Evolutionary conservation across 176 grass and related monocot species (phyloP).

Genomic region (Echinochloa phyllopogon): DNA sequence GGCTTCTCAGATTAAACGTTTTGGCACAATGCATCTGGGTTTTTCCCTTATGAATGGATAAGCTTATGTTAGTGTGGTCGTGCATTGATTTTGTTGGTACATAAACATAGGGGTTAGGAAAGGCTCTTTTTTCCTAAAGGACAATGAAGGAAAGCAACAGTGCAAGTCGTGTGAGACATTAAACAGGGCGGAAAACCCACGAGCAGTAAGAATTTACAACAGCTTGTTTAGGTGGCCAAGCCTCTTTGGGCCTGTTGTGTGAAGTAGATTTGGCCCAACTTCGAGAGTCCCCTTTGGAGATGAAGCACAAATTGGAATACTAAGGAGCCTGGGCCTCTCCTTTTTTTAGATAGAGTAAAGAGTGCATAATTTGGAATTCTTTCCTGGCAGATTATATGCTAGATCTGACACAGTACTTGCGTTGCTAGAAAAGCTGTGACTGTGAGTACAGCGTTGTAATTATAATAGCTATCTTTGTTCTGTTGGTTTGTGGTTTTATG

Average conservation of each 20-base stretch:
- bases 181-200: constrained; percentile 13
- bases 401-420: neutral
- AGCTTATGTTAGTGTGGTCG: neutral
- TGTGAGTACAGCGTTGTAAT: neutral
- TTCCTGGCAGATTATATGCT: neutral
- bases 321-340: neutral
- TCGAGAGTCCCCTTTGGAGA: neutral
- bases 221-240: constrained; percentile 12
- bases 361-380: neutral
- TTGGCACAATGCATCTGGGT: neutral
- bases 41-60: neutral
- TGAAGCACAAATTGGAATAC: constrained; percentile 5
- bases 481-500: neutral
- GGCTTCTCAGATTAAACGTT: neutral
- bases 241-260: constrained; percentile 20
- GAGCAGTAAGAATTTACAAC: neutral
- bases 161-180: neutral
- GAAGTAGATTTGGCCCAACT: constrained; percentile 23
- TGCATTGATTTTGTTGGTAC: neutral
- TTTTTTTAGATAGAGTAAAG: constrained; percentile 3
- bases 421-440: neutral
- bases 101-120: neutral
- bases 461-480: neutral
- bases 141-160: neutral
- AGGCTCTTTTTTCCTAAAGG: neutral